Evolutionary conservation across 495 filamentous ascomycete species (phyloP).

Genomic region (Tetracladium marchalianum): DNA sequence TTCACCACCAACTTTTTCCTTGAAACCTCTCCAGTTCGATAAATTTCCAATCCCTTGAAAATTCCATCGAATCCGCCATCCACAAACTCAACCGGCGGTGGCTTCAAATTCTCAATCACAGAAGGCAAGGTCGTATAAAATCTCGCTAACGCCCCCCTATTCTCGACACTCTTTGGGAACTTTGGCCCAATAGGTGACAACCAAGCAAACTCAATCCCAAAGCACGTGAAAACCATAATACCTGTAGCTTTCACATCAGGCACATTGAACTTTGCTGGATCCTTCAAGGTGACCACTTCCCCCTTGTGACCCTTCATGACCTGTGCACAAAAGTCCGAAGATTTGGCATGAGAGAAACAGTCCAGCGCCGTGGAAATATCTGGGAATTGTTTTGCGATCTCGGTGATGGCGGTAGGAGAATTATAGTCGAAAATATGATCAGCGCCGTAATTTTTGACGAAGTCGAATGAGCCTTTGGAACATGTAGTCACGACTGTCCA

Average conservation of each 20-base stretch:
- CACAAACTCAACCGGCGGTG: conserved; percentile 17
- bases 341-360: background rate
- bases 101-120: conserved; percentile 2
- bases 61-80: conserved; percentile 14
- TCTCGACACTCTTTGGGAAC: conserved; percentile 1
- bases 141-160: conserved; percentile 3
- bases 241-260: background rate
- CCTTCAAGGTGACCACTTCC: conserved; percentile 3
- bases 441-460: conserved; percentile 43
- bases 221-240: conserved; percentile 3
- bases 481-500: conserved; percentile 48
- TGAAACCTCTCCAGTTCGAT: conserved; percentile 14
- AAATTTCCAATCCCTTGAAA: conserved; percentile 9
- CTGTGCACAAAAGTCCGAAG: conserved; percentile 1
- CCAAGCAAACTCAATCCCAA: conserved; percentile 2
- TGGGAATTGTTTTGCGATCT: conserved; percentile 3
- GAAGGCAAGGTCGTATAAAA: conserved; percentile 4
- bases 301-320: background rate
- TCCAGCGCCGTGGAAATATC: background rate
- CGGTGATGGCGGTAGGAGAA: background rate
- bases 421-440: conserved; percentile 47
- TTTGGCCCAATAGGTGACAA: conserved; percentile 6
- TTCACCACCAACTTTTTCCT: conserved; percentile 20
- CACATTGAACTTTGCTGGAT: conserved; percentile 1
- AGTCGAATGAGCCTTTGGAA: conserved; percentile 41